Evolutionary conservation across 139 green algal genomes (phyloP), one percentile per base, ranked within the genome.

Genomic region (Chlorella sp.): DNA sequence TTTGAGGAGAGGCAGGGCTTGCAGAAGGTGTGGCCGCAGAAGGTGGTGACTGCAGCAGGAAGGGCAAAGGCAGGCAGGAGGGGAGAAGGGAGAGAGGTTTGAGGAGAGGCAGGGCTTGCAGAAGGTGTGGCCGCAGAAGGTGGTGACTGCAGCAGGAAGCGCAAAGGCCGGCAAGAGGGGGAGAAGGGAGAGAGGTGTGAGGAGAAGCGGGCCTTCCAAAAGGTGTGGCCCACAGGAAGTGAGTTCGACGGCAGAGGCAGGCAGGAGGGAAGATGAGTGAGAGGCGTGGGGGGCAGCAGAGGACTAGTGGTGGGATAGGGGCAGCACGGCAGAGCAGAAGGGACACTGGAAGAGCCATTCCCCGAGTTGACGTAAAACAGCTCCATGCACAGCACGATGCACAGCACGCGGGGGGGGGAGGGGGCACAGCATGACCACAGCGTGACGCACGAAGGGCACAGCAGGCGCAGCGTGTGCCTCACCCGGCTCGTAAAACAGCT

Each of bases 11-110:
- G n/a, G n/a, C n/a, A n/a, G n/a, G 81, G 73, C 1, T 90, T 86
- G 91, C 97, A 99, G 90, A 99, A 99, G 19, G 93, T 96, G 89
- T 92, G 89, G 26, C 97, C 97, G 89, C 97, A 99, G 5, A 97
- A 95, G 22, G 97, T 99, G 12, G 97, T 99, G 37, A 98, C 60
- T 68, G 60, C 60, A 64, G 4, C 14, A 24, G 37, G 77, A 18
- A 48, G 37, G 77, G 22, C 16, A 48, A 11, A 14, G 77, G 77
- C 77, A 60, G 18, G 34, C n/a, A n/a, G n/a, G n/a, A n/a, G n/a
- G n/a, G n/a, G n/a, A n/a, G n/a, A n/a, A n/a, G n/a, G n/a, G n/a
- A n/a, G n/a, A n/a, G n/a, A n/a, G n/a, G n/a, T n/a, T n/a, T n/a
- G n/a, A n/a, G n/a, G 48, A 57, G 48, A 57, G 9, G 48, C 48